Evolutionary conservation across 2,329 filamentous ascomycete genomes (phyloP), one percentile per base, ranked within the genome.

Genomic region (Arthrobotrys megalospora): DNA sequence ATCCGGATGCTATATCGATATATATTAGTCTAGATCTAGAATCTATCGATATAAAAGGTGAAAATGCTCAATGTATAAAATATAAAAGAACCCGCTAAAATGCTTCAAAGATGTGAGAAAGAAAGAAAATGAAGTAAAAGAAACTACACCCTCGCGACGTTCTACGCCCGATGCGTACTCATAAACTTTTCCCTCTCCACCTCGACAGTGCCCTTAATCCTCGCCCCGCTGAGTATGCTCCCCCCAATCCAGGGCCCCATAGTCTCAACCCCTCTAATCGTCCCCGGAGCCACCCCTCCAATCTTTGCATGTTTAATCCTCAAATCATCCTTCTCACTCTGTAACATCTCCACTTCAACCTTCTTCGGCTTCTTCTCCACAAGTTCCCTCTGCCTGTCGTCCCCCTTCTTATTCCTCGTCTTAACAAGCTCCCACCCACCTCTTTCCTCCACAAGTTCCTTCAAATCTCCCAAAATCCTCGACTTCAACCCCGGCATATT

Each of bases 401-500:
- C 50, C 1, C 63, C 47, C 45, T 62, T 78, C 21, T 69, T 48
- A 48, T 71, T 66, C 62, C 70, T 60, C 53, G 38, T 34, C 53
- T 77, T 75, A 10, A 76, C 60, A n/a, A 66, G 47, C 47, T 79
- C 76, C 79, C 79, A 79, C 93, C 95, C 98, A 6, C 93, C 92
- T 79, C 90, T 87, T 52, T 87, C 86, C 14, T 90, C 86, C 4
- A 96, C 87, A 0, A 97, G 85, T 0, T 85, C 84, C 3, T 88
- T 87, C 0, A 98, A 85, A 81, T 98, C 94, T 71, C 91, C 88
- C 36, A 97, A 85, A 43, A 97, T 88, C 28, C 95, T 90, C 24
- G 88, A 87, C 80, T 93, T 93, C 28, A 99, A 85, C 0, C 96
- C 96, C 0, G 94, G 88, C 7, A 97, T 90, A 28, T 88, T 88